Evolutionary conservation across 257 asterid genomes (phyloP).

Genomic region (Jaltomata sinuosa): DNA sequence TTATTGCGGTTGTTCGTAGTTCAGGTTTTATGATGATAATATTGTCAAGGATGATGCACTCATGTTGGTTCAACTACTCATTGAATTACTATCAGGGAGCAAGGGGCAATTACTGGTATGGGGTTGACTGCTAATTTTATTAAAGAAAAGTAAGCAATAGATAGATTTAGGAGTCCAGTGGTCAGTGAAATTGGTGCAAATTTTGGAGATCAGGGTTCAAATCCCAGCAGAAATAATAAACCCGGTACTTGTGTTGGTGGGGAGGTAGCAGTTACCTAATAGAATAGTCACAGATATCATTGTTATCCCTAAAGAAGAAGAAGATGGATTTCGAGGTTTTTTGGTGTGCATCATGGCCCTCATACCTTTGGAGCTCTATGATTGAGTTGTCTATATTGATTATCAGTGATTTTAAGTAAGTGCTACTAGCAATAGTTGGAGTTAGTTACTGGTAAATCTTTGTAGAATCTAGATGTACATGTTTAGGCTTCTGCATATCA

Average conservation of each 20-base stretch:
- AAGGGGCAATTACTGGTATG: background rate
- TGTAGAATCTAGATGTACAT: background rate
- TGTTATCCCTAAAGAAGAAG: background rate
- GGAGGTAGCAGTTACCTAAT: background rate
- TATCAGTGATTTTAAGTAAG: background rate
- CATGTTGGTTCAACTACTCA: background rate
- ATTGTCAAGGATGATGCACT: background rate
- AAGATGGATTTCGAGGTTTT: background rate
- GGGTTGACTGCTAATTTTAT: background rate
- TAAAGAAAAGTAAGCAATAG: background rate
- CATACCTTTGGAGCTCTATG: background rate
- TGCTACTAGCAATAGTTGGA: background rate
- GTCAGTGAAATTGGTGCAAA: background rate
- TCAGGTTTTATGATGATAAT: background rate
- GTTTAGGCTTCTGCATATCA: background rate
- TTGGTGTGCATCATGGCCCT: background rate
- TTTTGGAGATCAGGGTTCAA: background rate
- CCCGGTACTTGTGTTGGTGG: background rate
- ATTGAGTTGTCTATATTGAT: background rate
- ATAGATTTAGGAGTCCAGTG: background rate
- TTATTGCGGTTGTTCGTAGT: background rate
- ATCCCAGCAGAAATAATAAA: background rate
- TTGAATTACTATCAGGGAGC: background rate
- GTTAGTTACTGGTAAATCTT: background rate
- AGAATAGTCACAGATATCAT: background rate